A percentile compares a stretch with the other conserved stretches of the same genome.
Conservation (phyloP, 202 grass and related monocot genomes). For the Bolboschoenoplectus hybrid region DNA sequence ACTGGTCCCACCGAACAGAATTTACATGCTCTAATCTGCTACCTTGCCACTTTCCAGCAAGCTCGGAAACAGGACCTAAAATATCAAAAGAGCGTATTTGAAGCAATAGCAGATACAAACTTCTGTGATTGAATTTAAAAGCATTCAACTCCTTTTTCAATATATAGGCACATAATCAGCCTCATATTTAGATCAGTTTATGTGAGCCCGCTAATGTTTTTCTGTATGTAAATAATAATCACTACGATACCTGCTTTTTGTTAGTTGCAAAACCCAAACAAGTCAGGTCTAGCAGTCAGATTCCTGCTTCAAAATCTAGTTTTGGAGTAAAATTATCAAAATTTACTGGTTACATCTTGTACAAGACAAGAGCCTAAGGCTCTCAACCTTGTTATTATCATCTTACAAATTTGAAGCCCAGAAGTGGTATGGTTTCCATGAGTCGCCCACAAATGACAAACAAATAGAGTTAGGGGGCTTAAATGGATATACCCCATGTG, state of each 20-base stretch:
- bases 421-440: background rate
- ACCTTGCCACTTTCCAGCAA: slow-evolving; percentile 72
- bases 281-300: background rate
- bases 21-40: slow-evolving; percentile 75
- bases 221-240: background rate
- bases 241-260: background rate
- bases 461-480: background rate
- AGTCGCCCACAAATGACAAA: background rate
- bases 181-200: background rate
- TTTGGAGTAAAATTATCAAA: background rate
- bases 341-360: background rate
- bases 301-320: background rate
- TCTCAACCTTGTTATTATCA: slow-evolving; percentile 6
- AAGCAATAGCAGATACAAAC: slow-evolving; percentile 34
- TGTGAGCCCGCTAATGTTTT: background rate
- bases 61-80: slow-evolving; percentile 65
- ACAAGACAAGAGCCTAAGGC: background rate
- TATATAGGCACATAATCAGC: background rate
- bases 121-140: slow-evolving; percentile 14
- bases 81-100: background rate
- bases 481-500: background rate
- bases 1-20: slow-evolving; percentile 71
- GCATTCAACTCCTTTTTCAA: background rate
- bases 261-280: background rate
- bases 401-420: background rate